Base-by-base conservation (phyloP, 257 asterid species). In the Ballota nigra region DNA sequence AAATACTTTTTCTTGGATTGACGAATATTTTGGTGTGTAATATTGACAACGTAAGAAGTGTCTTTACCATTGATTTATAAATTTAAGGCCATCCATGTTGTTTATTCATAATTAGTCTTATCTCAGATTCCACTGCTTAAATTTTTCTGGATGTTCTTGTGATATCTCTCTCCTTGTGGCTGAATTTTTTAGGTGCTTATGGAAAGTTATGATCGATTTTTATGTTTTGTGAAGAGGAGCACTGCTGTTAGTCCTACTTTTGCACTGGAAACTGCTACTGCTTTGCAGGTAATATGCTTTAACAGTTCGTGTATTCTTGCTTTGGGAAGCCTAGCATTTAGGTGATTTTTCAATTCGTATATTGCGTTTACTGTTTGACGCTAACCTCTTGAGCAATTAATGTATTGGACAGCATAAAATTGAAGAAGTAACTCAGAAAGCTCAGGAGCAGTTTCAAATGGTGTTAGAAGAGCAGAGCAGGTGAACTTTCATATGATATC, bases 361-460 rank as follows among this genome's bases (percentile, higher is more conserved):
- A 28, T 63, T 26, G 26, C 29, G 59, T 75, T 82, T 74, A 16
- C 76, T 66, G 63, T 56, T 73, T 31, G 56, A 76, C 72, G 81
- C 83, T 84, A 77, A 88, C 69, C 55, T 74, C 43, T 77, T 78
- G 69, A 70, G 38, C 63, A 51, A 69, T 66, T 63, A 49, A 75
- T 75, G 68, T 47, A n/a, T 34, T 72, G 73, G 63, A 74, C 98
- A 95, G 99, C 86, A 92, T 73, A 95, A 88, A 81, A 83, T 95
- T 82, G 99, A 89, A 82, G 89, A 84, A 79, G 96, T 95, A 81
- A 95, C 98, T 63, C 91, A 96, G 71, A 88, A 85, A 85, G 99
- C 99, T 63, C 99, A 95, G 79, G 99, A 95, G 84, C 99, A 95
- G 80, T 84, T 95, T 79, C 99, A 95, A 75, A 89, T 92, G 97